These are phyloP conservation scores for Globisporangium cystogenes DNA, from an alignment of 352 stramenopile genomes.

Conservation along the genomic window DNA sequence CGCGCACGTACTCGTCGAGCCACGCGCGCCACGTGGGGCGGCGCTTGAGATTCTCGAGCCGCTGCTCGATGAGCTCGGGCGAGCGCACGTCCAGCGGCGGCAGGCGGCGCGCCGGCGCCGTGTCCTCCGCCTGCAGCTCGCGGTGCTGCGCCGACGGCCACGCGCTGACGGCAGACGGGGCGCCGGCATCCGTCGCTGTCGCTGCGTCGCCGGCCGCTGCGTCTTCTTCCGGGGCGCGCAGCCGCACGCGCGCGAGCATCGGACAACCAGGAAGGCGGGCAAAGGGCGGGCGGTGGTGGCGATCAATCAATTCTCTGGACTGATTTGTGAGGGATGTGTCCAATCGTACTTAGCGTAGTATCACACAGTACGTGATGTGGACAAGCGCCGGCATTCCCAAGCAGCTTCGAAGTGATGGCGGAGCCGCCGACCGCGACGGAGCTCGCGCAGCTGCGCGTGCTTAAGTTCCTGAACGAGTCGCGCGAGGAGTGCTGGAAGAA, in stretches of 20 bases:
- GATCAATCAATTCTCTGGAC: background rate
- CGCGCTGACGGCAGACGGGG: background rate
- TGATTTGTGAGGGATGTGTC: background rate
- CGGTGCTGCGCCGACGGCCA: conserved; percentile 19
- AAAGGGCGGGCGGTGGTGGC: background rate
- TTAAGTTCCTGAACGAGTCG: conserved; percentile 78
- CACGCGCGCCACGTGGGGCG: conserved; percentile 51
- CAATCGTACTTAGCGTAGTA: background rate
- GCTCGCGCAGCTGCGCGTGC: conserved; percentile 31
- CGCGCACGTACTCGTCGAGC: conserved; percentile 70
- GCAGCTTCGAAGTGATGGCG: conserved; percentile 3
- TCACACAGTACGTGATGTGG: too few relatives aligned
- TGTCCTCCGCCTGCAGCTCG: conserved; percentile 9
- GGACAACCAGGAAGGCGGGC: too few relatives aligned
- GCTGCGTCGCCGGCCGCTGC: background rate
- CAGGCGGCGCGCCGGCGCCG: conserved; percentile 18
- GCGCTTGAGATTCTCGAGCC: conserved; percentile 84
- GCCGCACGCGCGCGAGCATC: conserved; percentile 45
- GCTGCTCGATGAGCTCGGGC: conserved; percentile 80
- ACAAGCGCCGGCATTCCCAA: too few relatives aligned
- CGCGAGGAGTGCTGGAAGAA: conserved; percentile 83
- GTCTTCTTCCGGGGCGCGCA: conserved; percentile 60
- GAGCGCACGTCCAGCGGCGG: conserved; percentile 64
- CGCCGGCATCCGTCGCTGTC: background rate
- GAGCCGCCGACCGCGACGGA: conserved; percentile 25